Evolutionary conservation across 2,329 filamentous ascomycete genomes (phyloP).

Genomic region (Talaromyces sp.): DNA sequence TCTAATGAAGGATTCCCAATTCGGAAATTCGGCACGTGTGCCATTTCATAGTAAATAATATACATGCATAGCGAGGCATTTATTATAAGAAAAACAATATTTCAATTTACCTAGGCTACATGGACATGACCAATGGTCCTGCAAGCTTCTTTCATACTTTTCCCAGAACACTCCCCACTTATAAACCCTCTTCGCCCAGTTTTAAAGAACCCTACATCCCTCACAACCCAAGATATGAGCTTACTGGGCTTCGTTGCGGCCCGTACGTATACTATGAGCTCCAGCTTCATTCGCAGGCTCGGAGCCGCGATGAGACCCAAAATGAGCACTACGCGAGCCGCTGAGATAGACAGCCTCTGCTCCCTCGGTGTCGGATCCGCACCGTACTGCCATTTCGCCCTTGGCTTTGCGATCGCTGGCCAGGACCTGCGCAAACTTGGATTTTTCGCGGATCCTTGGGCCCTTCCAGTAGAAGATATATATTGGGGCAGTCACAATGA

Average conservation of each 20-base stretch:
- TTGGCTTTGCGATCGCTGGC: slow-evolving; percentile 39
- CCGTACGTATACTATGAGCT: background rate
- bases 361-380: slow-evolving; percentile 13
- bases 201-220: background rate
- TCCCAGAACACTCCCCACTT: no score
- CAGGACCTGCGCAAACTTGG: slow-evolving; percentile 60
- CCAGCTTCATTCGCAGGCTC: background rate
- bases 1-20: background rate
- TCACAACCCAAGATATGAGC: no score
- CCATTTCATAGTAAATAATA: background rate
- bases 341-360: slow-evolving; percentile 13
- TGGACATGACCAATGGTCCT: background rate
- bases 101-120: background rate
- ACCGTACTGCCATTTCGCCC: slow-evolving; percentile 9
- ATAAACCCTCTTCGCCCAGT: background rate
- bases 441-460: slow-evolving; percentile 52
- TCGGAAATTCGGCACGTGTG: background rate
- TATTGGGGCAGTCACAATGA: slow-evolving; percentile 58
- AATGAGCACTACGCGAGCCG: slow-evolving; percentile 2
- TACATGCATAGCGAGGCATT: no score
- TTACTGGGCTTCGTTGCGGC: background rate
- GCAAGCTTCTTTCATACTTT: background rate
- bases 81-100: background rate
- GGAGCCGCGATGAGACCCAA: slow-evolving; percentile 1
- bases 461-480: slow-evolving; percentile 65